Base-by-base conservation (phyloP, 2,329 filamentous ascomycete species). In the Venturia nashicola region DNA sequence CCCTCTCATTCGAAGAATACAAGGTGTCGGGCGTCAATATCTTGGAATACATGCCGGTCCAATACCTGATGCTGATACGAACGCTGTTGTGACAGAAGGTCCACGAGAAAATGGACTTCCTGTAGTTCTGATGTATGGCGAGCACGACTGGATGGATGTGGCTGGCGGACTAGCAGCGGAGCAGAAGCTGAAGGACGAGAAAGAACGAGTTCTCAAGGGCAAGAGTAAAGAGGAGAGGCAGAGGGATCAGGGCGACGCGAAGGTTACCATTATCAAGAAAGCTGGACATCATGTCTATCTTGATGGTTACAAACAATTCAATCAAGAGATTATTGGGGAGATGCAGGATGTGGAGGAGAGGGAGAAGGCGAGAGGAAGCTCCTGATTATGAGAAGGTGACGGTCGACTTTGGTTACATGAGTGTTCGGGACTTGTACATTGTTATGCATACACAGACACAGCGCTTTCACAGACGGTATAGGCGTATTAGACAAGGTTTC, bases 81-180 rank as follows among this genome's bases (percentile, higher is more conserved):
- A 65, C 5, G 39, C 66, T n/a, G 11, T 65, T 59, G 48, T 75
- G 75, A 65, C 72, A 46, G 44, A 46, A 42, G 61, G 69, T 16
- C 68, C 70, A 27, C 74, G 78, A 11, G 84, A 86, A 69, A 88
- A 82, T 0, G 91, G 92, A 1, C 80, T 91, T 61, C 93, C 94
- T 0, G 80, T 97, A 40, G 83, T 97, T 9, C 84, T 99, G 72
- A 92, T 97, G 89, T 99, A 99, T 72, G 94, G 94, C 67, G 92
- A 97, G 70, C 87, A 94, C 71, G 94, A 99, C 78, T 99, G 94
- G 94, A 99, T 99, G 94, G 94, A 99, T 68, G 86, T 94, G 9
- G 85, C 86, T 0, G 94, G 92, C 36, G 94, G 94, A 0, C 84
- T 86, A 59, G 91, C 89, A 0, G 86, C 92, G 0, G 84, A 89